Conservation (phyloP, 176 grass and related monocot species). For the Hordeum vulgare region MorexV3_pseudomolecules_assembly NC_058521.1:596271924-596272423, state of each 20-base stretch:
- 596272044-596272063: constrained; percentile 49
- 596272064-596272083: constrained; percentile 57
- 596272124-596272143: constrained; percentile 20
- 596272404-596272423: neutral
- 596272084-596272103: constrained; percentile 3
- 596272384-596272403: neutral
- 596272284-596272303: constrained; percentile 3
- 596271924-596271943: constrained; percentile 48
- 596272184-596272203: neutral
- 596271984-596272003: constrained; percentile 51
- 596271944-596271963: constrained; percentile 43
- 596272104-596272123: neutral
- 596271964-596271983: constrained; percentile 44
- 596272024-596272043: constrained; percentile 58
- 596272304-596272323: neutral
- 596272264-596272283: constrained; percentile 33
- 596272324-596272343: constrained; percentile 15
- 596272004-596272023: constrained; percentile 19
- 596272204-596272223: constrained; percentile 49
- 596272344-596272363: constrained; percentile 51
- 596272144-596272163: constrained; percentile 14
- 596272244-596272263: constrained; percentile 23
- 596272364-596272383: constrained; percentile 17
- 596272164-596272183: constrained; percentile 55
- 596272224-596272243: constrained; percentile 38